phyloP scores from a whole-genome alignment of 257 asterid species.

The Rehmannia glutinosa region DNA sequence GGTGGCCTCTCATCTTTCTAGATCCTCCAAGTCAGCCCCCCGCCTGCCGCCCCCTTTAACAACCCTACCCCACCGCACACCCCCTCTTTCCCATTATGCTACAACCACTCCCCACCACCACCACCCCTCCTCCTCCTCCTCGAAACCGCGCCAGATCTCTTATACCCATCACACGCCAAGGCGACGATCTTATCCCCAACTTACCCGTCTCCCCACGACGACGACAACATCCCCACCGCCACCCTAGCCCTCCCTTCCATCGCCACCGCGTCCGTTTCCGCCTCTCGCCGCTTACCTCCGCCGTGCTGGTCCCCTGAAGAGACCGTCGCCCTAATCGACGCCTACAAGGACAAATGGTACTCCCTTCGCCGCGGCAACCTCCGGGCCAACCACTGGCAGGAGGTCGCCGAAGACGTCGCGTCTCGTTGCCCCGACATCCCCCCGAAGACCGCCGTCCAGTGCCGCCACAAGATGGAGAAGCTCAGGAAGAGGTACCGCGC shows the following conservation, averaged over 20 bases:
- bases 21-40: constrained; percentile 62
- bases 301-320: constrained; percentile 99
- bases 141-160: constrained; percentile 10
- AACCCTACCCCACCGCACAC: constrained; percentile 52
- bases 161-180: constrained; percentile 19
- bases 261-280: constrained; percentile 41
- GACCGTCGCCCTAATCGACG: constrained; percentile 75
- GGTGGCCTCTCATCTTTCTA: constrained; percentile 70
- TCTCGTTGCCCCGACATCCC: constrained; percentile 44
- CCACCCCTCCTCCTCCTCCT: constrained; percentile 9
- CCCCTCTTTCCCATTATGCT: constrained; percentile 52
- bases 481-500: constrained; percentile 86
- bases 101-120: constrained; percentile 28
- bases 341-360: constrained; percentile 82
- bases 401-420: constrained; percentile 87
- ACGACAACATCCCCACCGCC: constrained; percentile 39
- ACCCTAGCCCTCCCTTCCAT: constrained; percentile 43
- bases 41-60: constrained; percentile 49
- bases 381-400: constrained; percentile 93
- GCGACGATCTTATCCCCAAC: constrained; percentile 30
- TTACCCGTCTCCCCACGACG: constrained; percentile 31
- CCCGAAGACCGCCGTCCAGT: constrained; percentile 84
- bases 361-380: constrained; percentile 95
- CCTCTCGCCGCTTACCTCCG: constrained; percentile 86
- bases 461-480: constrained; percentile 99